Conservation (phyloP, 2,329 filamentous ascomycete genomes). For the Stromatinia cepivora region DNA sequence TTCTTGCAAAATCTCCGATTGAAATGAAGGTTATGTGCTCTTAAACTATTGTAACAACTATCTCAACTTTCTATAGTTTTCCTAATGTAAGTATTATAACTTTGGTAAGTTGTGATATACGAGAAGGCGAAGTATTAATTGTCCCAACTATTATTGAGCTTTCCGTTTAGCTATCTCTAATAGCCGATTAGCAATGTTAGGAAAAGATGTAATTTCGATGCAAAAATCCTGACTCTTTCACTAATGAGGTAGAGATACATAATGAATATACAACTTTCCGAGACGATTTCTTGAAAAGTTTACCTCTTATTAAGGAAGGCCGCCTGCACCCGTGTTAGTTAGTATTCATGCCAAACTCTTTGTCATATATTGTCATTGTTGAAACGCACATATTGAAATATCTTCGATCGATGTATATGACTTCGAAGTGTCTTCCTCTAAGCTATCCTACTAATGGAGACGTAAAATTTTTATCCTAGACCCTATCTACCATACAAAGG, state of each 20-base stretch:
- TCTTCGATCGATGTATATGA: neutral
- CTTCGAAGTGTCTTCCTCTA: neutral
- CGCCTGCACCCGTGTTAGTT: neutral
- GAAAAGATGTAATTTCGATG: no score
- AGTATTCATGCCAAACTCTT: neutral
- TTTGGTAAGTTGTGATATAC: neutral
- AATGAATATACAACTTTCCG: neutral
- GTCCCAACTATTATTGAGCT: neutral
- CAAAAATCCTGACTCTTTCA: neutral
- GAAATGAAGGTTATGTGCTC: neutral
- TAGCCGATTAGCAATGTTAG: accelerated
- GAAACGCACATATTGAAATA: no score
- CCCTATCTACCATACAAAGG: neutral
- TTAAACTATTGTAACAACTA: neutral
- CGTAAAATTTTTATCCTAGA: neutral
- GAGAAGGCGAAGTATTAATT: neutral
- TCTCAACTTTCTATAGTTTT: neutral
- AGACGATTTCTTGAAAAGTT: neutral
- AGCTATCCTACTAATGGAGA: no score
- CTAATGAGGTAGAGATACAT: neutral
- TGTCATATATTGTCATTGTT: neutral
- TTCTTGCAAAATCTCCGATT: neutral
- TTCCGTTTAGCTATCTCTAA: neutral
- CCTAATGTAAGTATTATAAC: neutral
- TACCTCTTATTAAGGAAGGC: neutral